These are phyloP conservation scores for Begonia fuchsioides DNA, from an alignment of 306 rosid genomes.

Conservation along the genomic window DNA sequence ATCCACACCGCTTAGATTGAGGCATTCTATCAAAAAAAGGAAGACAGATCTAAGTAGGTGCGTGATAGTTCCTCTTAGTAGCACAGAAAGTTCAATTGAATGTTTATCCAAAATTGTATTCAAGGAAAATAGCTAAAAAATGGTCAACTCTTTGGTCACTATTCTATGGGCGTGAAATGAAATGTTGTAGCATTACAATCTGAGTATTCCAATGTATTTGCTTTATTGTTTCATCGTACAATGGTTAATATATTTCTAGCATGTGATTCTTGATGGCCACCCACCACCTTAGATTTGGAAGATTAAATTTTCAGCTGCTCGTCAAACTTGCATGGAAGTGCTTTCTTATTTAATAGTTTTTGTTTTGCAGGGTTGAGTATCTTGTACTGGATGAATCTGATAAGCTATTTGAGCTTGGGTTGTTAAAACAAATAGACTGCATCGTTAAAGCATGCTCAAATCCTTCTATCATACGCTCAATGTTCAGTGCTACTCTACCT, in stretches of 20 bases:
- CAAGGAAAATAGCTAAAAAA: too few relatives aligned
- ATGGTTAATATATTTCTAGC: too few relatives aligned
- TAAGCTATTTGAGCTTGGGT: slow-evolving; percentile 79
- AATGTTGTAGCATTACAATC: too few relatives aligned
- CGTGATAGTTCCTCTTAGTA: slow-evolving; percentile 7
- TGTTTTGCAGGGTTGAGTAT: slow-evolving; percentile 62
- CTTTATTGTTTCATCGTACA: too few relatives aligned
- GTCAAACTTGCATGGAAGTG: slow-evolving; percentile 9
- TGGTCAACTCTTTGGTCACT: too few relatives aligned
- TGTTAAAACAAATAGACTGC: slow-evolving; percentile 74
- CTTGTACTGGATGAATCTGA: slow-evolving; percentile 95
- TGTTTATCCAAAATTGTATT: too few relatives aligned
- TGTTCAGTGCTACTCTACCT: slow-evolving; percentile 93
- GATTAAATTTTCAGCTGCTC: slow-evolving; percentile 3
- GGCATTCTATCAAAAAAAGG: slow-evolving; percentile 41
- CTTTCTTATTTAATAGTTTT: slow-evolving; percentile 12
- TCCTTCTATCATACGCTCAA: slow-evolving; percentile 65
- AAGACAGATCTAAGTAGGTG: slow-evolving; percentile 69
- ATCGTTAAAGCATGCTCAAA: slow-evolving; percentile 86
- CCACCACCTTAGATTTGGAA: not conserved
- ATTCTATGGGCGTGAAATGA: too few relatives aligned
- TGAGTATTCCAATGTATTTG: too few relatives aligned
- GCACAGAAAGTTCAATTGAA: too few relatives aligned
- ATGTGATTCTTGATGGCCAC: too few relatives aligned
- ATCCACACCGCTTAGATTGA: slow-evolving; percentile 75